A percentile compares a stretch with the other conserved stretches of the same genome.
phyloP scores from a whole-genome alignment of 805 yeast species.

The Maudiozyma turicensis region DNA sequence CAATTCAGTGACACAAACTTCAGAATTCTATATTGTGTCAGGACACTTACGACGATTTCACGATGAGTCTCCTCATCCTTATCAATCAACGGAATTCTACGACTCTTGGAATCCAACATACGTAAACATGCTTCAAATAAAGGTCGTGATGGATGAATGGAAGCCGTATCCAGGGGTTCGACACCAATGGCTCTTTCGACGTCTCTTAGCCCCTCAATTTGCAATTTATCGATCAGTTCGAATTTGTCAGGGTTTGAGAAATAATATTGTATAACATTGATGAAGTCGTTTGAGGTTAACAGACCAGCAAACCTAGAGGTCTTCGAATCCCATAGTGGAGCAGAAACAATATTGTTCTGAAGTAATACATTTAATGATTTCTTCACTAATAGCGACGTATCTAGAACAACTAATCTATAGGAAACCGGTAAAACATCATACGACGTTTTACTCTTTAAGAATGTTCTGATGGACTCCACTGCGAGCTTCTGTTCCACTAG shows the following conservation, averaged over 20 bases:
- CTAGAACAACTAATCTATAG: slow-evolving; percentile 84
- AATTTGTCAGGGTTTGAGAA: slow-evolving; percentile 81
- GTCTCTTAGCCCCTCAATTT: slow-evolving; percentile 74
- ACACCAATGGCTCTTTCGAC: slow-evolving; percentile 84
- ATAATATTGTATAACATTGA: slow-evolving; percentile 90
- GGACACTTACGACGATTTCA: slow-evolving; percentile 89
- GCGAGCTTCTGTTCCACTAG: slow-evolving; percentile 57
- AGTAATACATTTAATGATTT: slow-evolving; percentile 81
- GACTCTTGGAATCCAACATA: slow-evolving; percentile 80
- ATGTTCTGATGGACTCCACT: slow-evolving; percentile 70
- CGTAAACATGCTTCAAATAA: slow-evolving; percentile 87
- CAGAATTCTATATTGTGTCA: slow-evolving; percentile 91
- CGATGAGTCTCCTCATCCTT: slow-evolving; percentile 85
- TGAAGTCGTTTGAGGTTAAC: slow-evolving; percentile 83
- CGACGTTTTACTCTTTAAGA: slow-evolving; percentile 82
- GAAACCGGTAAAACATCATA: slow-evolving; percentile 96
- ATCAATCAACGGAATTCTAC: slow-evolving; percentile 91
- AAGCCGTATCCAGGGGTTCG: slow-evolving; percentile 72
- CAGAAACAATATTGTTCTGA: slow-evolving; percentile 91
- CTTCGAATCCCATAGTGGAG: slow-evolving; percentile 92
- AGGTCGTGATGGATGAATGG: slow-evolving; percentile 84
- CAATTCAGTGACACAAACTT: slow-evolving; percentile 95
- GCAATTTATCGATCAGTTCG: slow-evolving; percentile 77
- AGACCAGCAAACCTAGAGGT: slow-evolving; percentile 89
- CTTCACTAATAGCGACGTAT: slow-evolving; percentile 81